phyloP scores from a whole-genome alignment of 1,284 basidiomycete species.

The Rhodotorula sp. region DNA sequence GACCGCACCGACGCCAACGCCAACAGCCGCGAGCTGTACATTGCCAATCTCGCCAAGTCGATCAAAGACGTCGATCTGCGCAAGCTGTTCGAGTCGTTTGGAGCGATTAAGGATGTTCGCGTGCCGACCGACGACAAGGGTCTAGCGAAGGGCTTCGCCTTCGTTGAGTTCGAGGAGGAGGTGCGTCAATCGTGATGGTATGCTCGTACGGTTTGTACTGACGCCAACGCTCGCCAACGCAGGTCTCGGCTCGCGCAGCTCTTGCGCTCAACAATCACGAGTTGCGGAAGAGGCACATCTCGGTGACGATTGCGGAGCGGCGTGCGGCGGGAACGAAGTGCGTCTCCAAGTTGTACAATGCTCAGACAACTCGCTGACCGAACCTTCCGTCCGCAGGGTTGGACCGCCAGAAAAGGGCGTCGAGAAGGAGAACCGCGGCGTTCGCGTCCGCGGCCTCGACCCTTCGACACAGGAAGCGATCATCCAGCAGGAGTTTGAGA shows the following conservation, averaged over 20 bases:
- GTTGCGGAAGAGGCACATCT: slow-evolving; percentile 76
- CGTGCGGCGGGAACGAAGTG: slow-evolving; percentile 59
- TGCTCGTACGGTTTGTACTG: not conserved
- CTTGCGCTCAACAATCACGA: slow-evolving; percentile 78
- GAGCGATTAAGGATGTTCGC: slow-evolving; percentile 73
- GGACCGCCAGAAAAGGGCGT: slow-evolving; percentile 44
- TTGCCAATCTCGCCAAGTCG: slow-evolving; percentile 75
- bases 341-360: not conserved
- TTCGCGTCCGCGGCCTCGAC: slow-evolving; percentile 74
- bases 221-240: slow-evolving; percentile 8
- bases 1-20: slow-evolving; percentile 78
- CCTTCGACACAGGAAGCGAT: slow-evolving; percentile 74
- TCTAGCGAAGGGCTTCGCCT: slow-evolving; percentile 80
- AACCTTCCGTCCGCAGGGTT: not conserved
- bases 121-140: slow-evolving; percentile 70
- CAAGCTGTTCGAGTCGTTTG: slow-evolving; percentile 77
- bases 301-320: slow-evolving; percentile 74
- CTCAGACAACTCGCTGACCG: not conserved
- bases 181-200: slow-evolving; percentile 51
- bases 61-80: slow-evolving; percentile 69
- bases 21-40: slow-evolving; percentile 76
- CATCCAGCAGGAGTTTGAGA: slow-evolving; percentile 81
- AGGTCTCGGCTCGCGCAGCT: slow-evolving; percentile 70
- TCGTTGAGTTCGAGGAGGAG: slow-evolving; percentile 83
- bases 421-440: slow-evolving; percentile 59